Evolutionary conservation across 306 rosid genomes (phyloP).

Genomic region (Datisca glomerata): DNA sequence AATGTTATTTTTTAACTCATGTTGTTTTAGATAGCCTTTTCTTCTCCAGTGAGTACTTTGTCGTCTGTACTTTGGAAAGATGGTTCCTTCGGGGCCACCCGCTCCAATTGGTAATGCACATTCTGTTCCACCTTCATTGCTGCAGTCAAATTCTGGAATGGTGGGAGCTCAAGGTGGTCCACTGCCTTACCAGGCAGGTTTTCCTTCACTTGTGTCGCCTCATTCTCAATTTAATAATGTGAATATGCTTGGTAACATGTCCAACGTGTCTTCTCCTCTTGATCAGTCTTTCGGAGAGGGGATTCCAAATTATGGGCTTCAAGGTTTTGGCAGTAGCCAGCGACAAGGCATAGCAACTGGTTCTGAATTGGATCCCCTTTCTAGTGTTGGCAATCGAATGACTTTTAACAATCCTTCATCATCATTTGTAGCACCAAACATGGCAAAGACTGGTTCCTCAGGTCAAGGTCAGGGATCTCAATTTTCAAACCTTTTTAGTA

Average conservation of each 20-base stretch:
- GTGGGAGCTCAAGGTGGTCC: slow-evolving; percentile 80
- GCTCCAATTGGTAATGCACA: slow-evolving; percentile 77
- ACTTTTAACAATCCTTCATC: slow-evolving; percentile 47
- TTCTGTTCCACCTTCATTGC: slow-evolving; percentile 67
- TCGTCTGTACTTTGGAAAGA: slow-evolving; percentile 28
- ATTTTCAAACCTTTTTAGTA: slow-evolving; percentile 53
- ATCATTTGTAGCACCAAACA: slow-evolving; percentile 46
- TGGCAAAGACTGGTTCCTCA: slow-evolving; percentile 52
- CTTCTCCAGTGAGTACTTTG: slow-evolving; percentile 23
- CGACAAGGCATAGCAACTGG: slow-evolving; percentile 63
- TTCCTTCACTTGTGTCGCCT: slow-evolving; percentile 64
- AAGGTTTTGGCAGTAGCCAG: slow-evolving; percentile 64
- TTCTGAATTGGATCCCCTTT: slow-evolving; percentile 64
- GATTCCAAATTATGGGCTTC: slow-evolving; percentile 50
- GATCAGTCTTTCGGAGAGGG: slow-evolving; percentile 74
- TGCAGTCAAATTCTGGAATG: slow-evolving; percentile 84
- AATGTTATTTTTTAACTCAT: slow-evolving; percentile 30
- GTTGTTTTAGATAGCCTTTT: slow-evolving; percentile 33
- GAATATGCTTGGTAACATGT: slow-evolving; percentile 69
- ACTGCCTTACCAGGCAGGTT: slow-evolving; percentile 52
- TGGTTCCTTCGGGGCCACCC: slow-evolving; percentile 91
- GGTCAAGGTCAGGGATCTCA: slow-evolving; percentile 81
- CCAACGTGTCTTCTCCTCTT: slow-evolving; percentile 66
- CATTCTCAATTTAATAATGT: slow-evolving; percentile 58
- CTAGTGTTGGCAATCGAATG: slow-evolving; percentile 65